These are phyloP conservation scores for Metarhizium anisopliae DNA, from an alignment of 2,329 filamentous ascomycete species.

Conservation along the genomic window DNA sequence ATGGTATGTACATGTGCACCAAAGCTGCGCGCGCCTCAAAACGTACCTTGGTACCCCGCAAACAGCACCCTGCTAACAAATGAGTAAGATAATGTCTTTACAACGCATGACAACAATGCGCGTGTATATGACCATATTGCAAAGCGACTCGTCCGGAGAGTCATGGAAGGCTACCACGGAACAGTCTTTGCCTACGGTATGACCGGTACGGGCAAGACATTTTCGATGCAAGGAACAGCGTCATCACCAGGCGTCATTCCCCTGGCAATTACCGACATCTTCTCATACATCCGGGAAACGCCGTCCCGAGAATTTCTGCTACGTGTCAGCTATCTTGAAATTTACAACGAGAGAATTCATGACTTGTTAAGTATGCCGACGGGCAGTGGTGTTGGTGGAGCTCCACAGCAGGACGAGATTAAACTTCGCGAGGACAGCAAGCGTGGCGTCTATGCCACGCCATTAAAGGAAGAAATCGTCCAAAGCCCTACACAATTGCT, in stretches of 20 bases:
- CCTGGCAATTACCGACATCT: constrained; percentile 95
- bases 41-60: background rate
- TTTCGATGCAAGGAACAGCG: constrained; percentile 98
- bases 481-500: constrained; percentile 94
- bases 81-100: constrained; percentile 88
- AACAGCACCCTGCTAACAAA: background rate
- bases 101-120: constrained; percentile 86
- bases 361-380: constrained; percentile 76
- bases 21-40: background rate
- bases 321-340: constrained; percentile 95
- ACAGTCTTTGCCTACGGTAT: constrained; percentile 98
- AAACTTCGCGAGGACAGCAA: constrained; percentile 95
- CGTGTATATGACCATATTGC: constrained; percentile 91
- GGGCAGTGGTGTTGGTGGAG: constrained; percentile 43
- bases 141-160: constrained; percentile 85
- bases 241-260: constrained; percentile 94
- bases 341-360: constrained; percentile 97
- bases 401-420: constrained; percentile 73
- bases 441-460: constrained; percentile 90
- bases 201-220: constrained; percentile 98
- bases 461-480: constrained; percentile 95
- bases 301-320: constrained; percentile 89
- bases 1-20: constrained; percentile 52
- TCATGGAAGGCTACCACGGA: constrained; percentile 98
- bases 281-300: constrained; percentile 96